A percentile compares a stretch with the other conserved stretches of the same genome.
Conservation (phyloP, 441 rosid genomes). For the Pelargonium australe region DNA sequence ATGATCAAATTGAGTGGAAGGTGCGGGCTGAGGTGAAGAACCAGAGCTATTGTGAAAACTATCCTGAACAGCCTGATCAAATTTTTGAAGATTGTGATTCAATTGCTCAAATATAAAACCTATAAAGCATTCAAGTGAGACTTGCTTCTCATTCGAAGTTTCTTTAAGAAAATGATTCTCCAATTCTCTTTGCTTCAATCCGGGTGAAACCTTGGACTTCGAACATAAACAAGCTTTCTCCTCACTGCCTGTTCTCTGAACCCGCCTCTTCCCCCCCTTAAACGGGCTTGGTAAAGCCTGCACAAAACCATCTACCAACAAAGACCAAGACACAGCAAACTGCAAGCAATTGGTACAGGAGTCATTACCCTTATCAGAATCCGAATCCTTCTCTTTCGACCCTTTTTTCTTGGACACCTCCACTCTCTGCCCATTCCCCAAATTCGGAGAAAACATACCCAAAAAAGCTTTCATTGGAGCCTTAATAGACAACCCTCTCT, state of each 20-base stretch:
- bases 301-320: conserved; percentile 61
- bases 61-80: conserved; percentile 45
- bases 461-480: conserved; percentile 49
- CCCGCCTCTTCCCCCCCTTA: conserved; percentile 45
- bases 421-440: conserved; percentile 33
- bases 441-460: conserved; percentile 43
- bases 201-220: conserved; percentile 30
- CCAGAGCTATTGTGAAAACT: conserved; percentile 25
- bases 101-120: conserved; percentile 59
- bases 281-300: conserved; percentile 66
- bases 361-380: conserved; percentile 35
- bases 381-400: conserved; percentile 31
- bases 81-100: conserved; percentile 58
- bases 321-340: conserved; percentile 72
- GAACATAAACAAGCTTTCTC: conserved; percentile 28
- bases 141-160: conserved; percentile 26
- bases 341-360: conserved; percentile 67
- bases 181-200: conserved; percentile 25
- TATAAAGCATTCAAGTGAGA: conserved; percentile 49
- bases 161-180: conserved; percentile 19
- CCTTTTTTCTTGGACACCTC: conserved; percentile 34
- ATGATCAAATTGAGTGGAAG: conserved; percentile 34
- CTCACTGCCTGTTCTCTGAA: conserved; percentile 38
- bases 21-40: conserved; percentile 22
- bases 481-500: conserved; percentile 42